Conservation (phyloP, 208 protist species). For the Trypanosoma congolense region DNA sequence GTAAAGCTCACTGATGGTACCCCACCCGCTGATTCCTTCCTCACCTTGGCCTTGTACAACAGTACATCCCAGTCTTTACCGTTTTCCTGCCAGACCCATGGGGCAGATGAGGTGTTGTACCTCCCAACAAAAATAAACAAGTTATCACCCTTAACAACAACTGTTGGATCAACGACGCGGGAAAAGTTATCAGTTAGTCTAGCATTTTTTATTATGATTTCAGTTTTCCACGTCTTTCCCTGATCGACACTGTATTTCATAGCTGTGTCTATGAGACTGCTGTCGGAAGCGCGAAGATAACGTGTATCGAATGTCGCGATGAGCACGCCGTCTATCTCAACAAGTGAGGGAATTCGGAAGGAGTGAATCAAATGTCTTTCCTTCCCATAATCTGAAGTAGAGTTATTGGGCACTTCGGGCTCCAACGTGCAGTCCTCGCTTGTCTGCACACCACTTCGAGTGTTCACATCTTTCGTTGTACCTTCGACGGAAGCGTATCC, state of each 20-base stretch:
- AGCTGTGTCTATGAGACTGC: slow-evolving; percentile 12
- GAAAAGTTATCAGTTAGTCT: neutral
- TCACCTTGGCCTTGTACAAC: slow-evolving; percentile 9
- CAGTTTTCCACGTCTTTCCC: slow-evolving; percentile 10
- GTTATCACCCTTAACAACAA: slow-evolving; percentile 17
- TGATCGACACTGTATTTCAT: slow-evolving; percentile 7
- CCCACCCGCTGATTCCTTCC: neutral
- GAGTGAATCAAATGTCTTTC: slow-evolving; percentile 8
- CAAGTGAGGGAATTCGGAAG: slow-evolving; percentile 14
- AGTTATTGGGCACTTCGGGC: too few species aligned
- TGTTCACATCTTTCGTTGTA: too few species aligned
- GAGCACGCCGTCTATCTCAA: slow-evolving; percentile 15
- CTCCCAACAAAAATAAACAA: slow-evolving; percentile 10
- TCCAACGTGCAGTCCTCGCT: too few species aligned
- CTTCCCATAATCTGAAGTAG: slow-evolving; percentile 1
- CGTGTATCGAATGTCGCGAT: slow-evolving; percentile 8
- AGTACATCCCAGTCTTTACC: slow-evolving; percentile 14
- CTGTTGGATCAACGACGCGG: slow-evolving; percentile 15
- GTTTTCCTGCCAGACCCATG: slow-evolving; percentile 4
- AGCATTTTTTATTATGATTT: slow-evolving; percentile 16
- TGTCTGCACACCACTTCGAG: too few species aligned
- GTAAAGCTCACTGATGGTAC: neutral
- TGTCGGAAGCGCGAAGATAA: slow-evolving; percentile 2
- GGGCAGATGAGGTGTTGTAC: neutral
- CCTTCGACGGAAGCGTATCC: too few species aligned